Percentiles rank a stretch among this genome's conserved stretches.
phyloP scores from a whole-genome alignment of 495 filamentous ascomycete genomes.

The Penicillium subrubescens region DNA sequence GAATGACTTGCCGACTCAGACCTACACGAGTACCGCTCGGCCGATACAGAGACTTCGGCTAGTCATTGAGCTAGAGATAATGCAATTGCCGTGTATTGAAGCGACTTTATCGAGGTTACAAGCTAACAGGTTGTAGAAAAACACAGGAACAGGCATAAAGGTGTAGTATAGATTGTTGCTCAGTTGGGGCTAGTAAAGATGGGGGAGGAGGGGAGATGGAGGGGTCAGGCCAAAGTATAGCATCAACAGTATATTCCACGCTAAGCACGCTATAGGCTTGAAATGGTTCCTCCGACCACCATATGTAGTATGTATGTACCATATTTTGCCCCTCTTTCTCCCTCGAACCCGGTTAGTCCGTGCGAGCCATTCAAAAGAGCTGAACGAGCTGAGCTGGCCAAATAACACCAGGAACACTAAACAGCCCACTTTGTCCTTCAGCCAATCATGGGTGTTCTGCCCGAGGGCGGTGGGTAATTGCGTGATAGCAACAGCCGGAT shows the following conservation, averaged over 20 bases:
- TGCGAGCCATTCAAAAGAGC: neutral
- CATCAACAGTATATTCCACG: neutral
- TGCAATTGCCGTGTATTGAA: neutral
- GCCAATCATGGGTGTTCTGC: constrained; percentile 36
- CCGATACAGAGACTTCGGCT: constrained; percentile 20
- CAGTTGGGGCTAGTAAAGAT: neutral
- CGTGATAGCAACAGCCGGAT: constrained; percentile 37
- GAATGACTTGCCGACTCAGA: constrained; percentile 34
- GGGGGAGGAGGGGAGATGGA: neutral
- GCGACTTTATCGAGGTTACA: neutral
- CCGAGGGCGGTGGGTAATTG: constrained; percentile 39
- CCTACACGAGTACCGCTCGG: constrained; percentile 25
- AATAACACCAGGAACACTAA: constrained; percentile 30
- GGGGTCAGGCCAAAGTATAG: neutral
- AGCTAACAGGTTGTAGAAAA: neutral
- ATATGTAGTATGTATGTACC: neutral
- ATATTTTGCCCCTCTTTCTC: neutral
- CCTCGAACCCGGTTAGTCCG: neutral
- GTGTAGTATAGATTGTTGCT: neutral
- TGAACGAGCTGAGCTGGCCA: neutral
- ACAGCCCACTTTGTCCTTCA: constrained; percentile 26
- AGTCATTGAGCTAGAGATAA: neutral
- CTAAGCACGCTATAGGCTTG: neutral
- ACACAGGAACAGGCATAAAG: neutral
- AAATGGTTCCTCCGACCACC: neutral